Percentiles rank a stretch among this genome's conserved stretches.
Evolutionary conservation across 192 early-diverging fungal species (phyloP).

Genomic region (Jimgerdemannia flammicorona): DNA sequence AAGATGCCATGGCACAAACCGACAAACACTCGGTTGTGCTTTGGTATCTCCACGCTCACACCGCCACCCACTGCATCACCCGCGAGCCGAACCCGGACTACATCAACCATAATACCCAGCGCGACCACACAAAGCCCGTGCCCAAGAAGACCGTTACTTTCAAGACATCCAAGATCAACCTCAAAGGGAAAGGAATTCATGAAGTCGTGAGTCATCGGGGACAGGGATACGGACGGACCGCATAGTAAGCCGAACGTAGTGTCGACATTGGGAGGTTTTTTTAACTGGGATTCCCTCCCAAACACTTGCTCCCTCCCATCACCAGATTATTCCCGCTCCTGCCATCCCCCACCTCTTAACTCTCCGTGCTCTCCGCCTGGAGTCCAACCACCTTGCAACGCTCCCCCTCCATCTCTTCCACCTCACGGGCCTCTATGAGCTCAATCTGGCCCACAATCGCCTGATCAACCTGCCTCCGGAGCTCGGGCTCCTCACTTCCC

Average conservation of each 20-base stretch:
- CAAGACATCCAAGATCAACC: not conserved
- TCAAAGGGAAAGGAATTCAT: not conserved
- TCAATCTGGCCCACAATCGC: constrained; percentile 29
- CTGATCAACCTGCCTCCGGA: constrained; percentile 23
- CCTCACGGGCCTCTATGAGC: constrained; percentile 20
- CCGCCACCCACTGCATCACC: not conserved
- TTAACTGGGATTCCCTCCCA: too few relatives aligned
- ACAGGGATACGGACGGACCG: too few relatives aligned
- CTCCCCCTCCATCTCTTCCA: constrained; percentile 27
- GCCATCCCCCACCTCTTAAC: constrained; percentile 26
- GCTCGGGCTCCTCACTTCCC: constrained; percentile 15
- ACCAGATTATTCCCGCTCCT: constrained; percentile 28
- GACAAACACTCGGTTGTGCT: not conserved
- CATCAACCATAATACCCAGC: not conserved
- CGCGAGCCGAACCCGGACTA: not conserved
- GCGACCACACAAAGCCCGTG: not conserved
- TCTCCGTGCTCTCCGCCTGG: constrained; percentile 21
- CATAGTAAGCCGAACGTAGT: too few relatives aligned
- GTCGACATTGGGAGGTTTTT: too few relatives aligned
- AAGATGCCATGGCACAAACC: not conserved
- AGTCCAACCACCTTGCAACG: constrained; percentile 25
- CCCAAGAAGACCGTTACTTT: not conserved
- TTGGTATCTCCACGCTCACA: not conserved
- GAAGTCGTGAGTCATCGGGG: not conserved
- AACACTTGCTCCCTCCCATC: too few relatives aligned